Conservation (phyloP, 306 rosid species). For the Gleditsia sinensis region DNA sequence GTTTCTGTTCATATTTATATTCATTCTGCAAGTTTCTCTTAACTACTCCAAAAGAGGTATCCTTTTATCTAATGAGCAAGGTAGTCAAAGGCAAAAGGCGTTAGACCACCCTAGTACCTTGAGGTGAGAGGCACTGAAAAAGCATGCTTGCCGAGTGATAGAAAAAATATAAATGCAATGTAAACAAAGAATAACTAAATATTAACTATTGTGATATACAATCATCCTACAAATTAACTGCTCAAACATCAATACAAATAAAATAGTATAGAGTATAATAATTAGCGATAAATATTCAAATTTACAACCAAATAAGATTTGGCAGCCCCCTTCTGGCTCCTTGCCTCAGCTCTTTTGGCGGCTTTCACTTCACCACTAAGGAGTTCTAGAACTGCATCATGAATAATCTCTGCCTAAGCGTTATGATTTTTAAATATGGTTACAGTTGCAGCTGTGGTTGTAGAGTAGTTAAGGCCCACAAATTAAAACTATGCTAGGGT, state of each 20-base stretch:
- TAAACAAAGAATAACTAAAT: neutral
- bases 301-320: neutral
- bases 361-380: neutral
- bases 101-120: neutral
- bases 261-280: neutral
- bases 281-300: neutral
- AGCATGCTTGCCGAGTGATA: neutral
- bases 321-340: neutral
- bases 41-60: neutral
- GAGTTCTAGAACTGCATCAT: conserved; percentile 1
- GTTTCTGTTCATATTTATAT: neutral
- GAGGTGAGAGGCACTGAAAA: neutral
- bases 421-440: neutral
- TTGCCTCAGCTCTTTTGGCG: neutral
- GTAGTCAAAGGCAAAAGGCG: neutral
- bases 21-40: neutral
- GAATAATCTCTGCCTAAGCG: conserved; percentile 8
- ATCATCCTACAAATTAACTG: neutral
- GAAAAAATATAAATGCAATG: neutral
- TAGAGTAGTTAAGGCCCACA: neutral
- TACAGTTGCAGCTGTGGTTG: too few relatives aligned
- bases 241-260: neutral
- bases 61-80: neutral
- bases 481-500: neutral
- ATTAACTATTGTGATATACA: neutral